phyloP scores from a whole-genome alignment of 2,329 filamentous ascomycete species.

The Xylariaceae sp. region DNA sequence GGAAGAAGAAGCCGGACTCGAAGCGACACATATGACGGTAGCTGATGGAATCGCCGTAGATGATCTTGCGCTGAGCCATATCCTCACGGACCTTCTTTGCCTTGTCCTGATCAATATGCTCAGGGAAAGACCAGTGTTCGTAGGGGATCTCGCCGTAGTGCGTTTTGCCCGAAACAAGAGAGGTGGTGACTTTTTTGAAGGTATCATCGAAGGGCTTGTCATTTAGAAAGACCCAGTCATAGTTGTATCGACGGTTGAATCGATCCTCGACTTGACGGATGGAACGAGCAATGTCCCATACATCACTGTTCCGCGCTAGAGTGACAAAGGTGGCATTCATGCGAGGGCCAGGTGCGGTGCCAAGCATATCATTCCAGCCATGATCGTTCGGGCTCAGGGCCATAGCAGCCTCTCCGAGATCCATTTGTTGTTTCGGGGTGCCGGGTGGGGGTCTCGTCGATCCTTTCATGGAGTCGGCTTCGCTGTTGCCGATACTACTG shows the following conservation, averaged over 20 bases:
- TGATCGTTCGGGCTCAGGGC: constrained; percentile 59
- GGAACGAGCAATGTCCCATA: constrained; percentile 96
- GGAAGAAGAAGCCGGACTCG: constrained; percentile 99
- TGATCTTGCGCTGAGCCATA: constrained; percentile 94
- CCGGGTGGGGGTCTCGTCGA: constrained; percentile 37
- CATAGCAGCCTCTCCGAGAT: constrained; percentile 55
- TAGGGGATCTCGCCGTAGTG: constrained; percentile 87
- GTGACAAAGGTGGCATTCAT: constrained; percentile 99
- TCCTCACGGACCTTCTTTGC: constrained; percentile 90
- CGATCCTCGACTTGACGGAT: constrained; percentile 97
- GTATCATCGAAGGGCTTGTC: constrained; percentile 91
- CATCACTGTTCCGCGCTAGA: constrained; percentile 87
- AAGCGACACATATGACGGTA: constrained; percentile 99
- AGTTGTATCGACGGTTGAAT: constrained; percentile 96
- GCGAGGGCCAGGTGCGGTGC: constrained; percentile 69
- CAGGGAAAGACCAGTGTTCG: constrained; percentile 97
- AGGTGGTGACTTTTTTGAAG: constrained; percentile 90
- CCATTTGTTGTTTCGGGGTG: constrained; percentile 43
- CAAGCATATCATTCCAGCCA: constrained; percentile 59
- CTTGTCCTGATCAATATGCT: constrained; percentile 94
- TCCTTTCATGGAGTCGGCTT: constrained; percentile 37
- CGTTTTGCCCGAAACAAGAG: constrained; percentile 90
- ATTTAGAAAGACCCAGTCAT: constrained; percentile 99
- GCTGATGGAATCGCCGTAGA: constrained; percentile 95
- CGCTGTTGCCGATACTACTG: constrained; percentile 32